Evolutionary conservation across 1,284 basidiomycete genomes (phyloP), one percentile per base, ranked within the genome.

Genomic region (Ceratobasidium sp.): DNA sequence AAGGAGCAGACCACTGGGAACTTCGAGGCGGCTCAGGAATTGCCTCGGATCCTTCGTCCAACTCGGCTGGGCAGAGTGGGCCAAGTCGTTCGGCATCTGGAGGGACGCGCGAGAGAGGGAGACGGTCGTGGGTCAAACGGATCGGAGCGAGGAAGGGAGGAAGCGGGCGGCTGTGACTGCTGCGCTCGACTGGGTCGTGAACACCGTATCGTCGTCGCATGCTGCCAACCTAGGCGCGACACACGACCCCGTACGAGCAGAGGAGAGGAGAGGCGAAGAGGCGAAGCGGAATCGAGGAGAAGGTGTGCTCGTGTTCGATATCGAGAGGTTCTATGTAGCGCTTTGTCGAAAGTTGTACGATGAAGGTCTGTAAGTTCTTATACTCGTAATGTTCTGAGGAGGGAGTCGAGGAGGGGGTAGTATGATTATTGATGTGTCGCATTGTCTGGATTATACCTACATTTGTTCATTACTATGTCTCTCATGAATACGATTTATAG

Each of bases 1-100:
- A 98, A 77, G 93, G 91, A 1, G 93, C 91, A 78, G 97, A 99
- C 84, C 98, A 99, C 81, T 99, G 98, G 98, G 94, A 98, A 80
- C 87, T 99, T 79, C 86, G 98, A 74, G 98, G 98, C 0, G 45
- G 29, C 41, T 36, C 36, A 31, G 51, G 22, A 24, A 36, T 19
- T 11, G 19, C 17, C 41, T 62, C 27, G 33, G n/a, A 50, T 41
- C 36, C 36, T 11, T 41, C 36, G 36, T 41, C 57, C 57, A 27
- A 44, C 17, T 33, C 24, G 47, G 41, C 22, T 71, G 67, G 67
- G 48, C 67, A 1, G 67, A 71, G 17, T 71, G 67, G 67, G 67
- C 67, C 24, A 71, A 71, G 29, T 71, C 67, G 4, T 48, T 29
- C 48, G 60, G 60, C 9, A 47, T 63, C 14, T 63, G 60, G 60